These are phyloP conservation scores for Vaccinium myrtillus DNA, from an alignment of 148 eudicot genomes.

Conservation along the genomic window DNA sequence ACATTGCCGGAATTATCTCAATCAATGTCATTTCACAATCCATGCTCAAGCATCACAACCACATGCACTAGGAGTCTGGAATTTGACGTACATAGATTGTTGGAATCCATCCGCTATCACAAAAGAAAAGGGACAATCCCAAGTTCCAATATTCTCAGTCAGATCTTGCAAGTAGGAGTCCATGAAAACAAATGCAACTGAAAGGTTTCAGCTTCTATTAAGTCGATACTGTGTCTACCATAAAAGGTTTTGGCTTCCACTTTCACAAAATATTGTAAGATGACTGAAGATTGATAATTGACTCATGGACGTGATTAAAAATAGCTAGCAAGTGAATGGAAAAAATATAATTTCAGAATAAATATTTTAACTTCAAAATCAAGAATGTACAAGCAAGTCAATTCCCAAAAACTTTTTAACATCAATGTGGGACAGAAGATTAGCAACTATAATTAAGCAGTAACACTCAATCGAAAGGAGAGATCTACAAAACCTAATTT, in stretches of 20 bases:
- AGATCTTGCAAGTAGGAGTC: no score
- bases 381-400: background rate
- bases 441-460: no score
- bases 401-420: no score
- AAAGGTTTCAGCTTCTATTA: background rate
- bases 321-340: background rate
- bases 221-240: no score
- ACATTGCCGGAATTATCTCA: constrained; percentile 11
- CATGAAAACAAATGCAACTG: background rate
- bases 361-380: no score
- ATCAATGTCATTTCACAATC: background rate
- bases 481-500: no score
- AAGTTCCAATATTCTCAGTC: no score
- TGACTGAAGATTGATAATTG: background rate
- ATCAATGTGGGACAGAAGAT: no score
- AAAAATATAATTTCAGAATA: no score
- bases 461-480: no score
- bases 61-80: background rate
- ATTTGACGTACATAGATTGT: background rate
- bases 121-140: no score
- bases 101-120: background rate
- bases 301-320: background rate
- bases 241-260: background rate
- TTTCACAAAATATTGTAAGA: background rate
- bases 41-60: background rate